These are phyloP conservation scores for Aulographum hederae DNA, from an alignment of 2,329 filamentous ascomycete genomes.

Conservation along the genomic window DNA sequence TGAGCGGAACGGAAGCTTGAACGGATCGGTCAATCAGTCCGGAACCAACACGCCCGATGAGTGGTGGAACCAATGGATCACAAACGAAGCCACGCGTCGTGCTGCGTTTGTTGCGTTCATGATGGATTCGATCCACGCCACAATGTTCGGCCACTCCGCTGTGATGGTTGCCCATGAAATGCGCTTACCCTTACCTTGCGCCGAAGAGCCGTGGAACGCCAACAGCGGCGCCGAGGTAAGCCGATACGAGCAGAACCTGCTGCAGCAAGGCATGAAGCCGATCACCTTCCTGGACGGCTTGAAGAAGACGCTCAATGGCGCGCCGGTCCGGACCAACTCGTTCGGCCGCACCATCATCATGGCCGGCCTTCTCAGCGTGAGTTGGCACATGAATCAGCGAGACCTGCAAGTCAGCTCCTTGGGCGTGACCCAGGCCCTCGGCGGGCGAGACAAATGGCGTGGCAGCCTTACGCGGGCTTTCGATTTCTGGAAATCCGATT, in stretches of 20 bases:
- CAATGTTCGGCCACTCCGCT: slow-evolving; percentile 93
- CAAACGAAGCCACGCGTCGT: slow-evolving; percentile 73
- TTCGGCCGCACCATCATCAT: slow-evolving; percentile 89
- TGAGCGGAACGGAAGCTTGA: slow-evolving; percentile 17
- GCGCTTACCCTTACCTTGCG: slow-evolving; percentile 75
- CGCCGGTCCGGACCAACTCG: slow-evolving; percentile 74
- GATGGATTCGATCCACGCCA: slow-evolving; percentile 88
- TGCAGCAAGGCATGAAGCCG: slow-evolving; percentile 66
- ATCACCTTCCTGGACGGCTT: slow-evolving; percentile 80
- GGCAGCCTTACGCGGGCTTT: slow-evolving; percentile 71
- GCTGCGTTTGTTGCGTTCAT: slow-evolving; percentile 89
- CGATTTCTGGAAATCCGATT: slow-evolving; percentile 84
- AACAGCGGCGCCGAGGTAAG: slow-evolving; percentile 75
- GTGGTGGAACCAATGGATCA: slow-evolving; percentile 94
- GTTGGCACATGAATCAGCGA: slow-evolving; percentile 94
- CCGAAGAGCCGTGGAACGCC: slow-evolving; percentile 83
- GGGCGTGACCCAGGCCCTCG: slow-evolving; percentile 60
- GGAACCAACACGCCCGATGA: slow-evolving; percentile 61
- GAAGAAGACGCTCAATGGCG: slow-evolving; percentile 72
- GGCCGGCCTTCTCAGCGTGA: slow-evolving; percentile 82
- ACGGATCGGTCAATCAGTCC: slow-evolving; percentile 19
- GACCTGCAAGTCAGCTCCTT: slow-evolving; percentile 84
- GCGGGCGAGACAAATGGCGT: slow-evolving; percentile 82
- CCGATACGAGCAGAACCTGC: slow-evolving; percentile 61
- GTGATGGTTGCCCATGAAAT: slow-evolving; percentile 97